These are phyloP conservation scores for Metarhizium humberi DNA, from an alignment of 2,329 filamentous ascomycete genomes.

Conservation along the genomic window DNA sequence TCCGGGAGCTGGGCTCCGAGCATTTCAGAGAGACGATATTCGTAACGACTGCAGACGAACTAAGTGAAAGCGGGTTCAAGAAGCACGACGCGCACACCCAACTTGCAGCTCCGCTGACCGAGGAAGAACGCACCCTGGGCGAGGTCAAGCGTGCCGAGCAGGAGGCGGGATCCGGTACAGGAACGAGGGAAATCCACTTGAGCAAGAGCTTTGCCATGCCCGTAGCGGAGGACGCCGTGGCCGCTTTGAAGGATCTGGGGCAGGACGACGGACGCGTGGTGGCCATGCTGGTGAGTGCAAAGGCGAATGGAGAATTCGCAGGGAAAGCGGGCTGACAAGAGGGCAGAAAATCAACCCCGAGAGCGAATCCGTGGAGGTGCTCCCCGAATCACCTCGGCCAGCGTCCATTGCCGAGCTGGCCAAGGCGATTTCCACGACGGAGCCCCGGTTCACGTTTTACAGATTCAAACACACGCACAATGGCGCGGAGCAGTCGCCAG, in stretches of 20 bases:
- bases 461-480: constrained; percentile 51
- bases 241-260: constrained; percentile 51
- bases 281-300: constrained; percentile 53
- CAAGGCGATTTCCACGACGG: constrained; percentile 50
- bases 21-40: constrained; percentile 72
- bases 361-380: constrained; percentile 61
- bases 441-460: constrained; percentile 74
- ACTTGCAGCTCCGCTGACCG: constrained; percentile 62
- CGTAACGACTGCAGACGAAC: constrained; percentile 58
- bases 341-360: constrained; percentile 62
- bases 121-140: constrained; percentile 63
- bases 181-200: constrained; percentile 46
- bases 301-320: neutral
- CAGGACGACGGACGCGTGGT: constrained; percentile 40
- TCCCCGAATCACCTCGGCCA: constrained; percentile 39
- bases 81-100: constrained; percentile 60
- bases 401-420: constrained; percentile 50
- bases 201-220: constrained; percentile 50
- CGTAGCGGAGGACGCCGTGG: constrained; percentile 52
- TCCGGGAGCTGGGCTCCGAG: constrained; percentile 68
- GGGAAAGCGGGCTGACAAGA: neutral
- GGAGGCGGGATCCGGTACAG: constrained; percentile 61
- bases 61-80: constrained; percentile 60
- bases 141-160: constrained; percentile 69
- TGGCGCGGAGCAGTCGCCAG: constrained; percentile 42